A percentile compares a stretch with the other conserved stretches of the same genome.
Evolutionary conservation across 1,284 basidiomycete species (phyloP).

Genomic region (Ustilago sp.): DNA sequence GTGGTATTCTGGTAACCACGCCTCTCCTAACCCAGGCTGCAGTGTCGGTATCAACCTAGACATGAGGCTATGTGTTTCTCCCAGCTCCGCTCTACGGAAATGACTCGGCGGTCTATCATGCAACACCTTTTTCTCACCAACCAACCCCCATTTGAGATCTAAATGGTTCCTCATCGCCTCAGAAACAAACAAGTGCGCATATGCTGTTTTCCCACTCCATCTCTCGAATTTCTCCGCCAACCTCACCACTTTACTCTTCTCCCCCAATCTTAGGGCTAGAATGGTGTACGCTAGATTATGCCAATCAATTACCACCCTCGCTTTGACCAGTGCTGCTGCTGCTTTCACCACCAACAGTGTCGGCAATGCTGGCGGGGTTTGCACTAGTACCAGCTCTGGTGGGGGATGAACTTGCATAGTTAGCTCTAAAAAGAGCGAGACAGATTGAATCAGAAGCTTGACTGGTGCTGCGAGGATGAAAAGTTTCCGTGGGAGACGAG

Average conservation of each 20-base stretch:
- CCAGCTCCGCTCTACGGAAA: conserved; percentile 18
- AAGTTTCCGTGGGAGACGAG: conserved; percentile 73
- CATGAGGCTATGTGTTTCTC: conserved; percentile 48
- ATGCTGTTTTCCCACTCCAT: conserved; percentile 73
- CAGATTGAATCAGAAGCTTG: conserved; percentile 74
- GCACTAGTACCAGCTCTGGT: conserved; percentile 86
- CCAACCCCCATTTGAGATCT: conserved; percentile 77
- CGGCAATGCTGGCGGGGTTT: conserved; percentile 97
- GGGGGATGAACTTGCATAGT: conserved; percentile 75
- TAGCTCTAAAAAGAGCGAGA: conserved; percentile 58
- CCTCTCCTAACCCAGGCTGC: conserved; percentile 25
- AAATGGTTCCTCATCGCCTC: conserved; percentile 83
- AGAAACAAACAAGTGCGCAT: conserved; percentile 94
- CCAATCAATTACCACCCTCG: conserved; percentile 96
- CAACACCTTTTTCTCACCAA: conserved; percentile 73
- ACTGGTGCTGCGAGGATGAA: conserved; percentile 84
- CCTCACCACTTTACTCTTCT: conserved; percentile 77
- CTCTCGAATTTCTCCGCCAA: conserved; percentile 70
- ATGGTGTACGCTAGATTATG: conserved; percentile 97
- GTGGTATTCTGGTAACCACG: conserved; percentile 31
- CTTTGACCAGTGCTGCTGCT: conserved; percentile 76
- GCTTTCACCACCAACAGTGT: conserved; percentile 87
- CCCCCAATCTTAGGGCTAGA: conserved; percentile 82
- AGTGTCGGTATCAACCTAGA: conserved; percentile 28
- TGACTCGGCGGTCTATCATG: conserved; percentile 52